Base-by-base conservation (phyloP, 202 grass and related monocot genomes). In the Panicum hallii region DNA sequence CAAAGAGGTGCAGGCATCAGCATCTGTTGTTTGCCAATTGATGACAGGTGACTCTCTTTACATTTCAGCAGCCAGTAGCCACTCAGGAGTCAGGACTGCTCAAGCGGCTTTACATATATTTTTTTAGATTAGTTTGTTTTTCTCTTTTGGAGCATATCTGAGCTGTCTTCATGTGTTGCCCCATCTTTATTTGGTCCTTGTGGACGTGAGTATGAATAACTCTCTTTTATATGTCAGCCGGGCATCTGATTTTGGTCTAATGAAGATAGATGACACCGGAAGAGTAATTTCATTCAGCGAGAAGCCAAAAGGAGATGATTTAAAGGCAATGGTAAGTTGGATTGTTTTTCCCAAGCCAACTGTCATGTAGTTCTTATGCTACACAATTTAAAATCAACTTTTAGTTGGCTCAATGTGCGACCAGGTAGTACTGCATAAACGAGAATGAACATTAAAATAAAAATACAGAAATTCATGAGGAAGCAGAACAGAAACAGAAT, bases 231-330 rank as follows among this genome's bases (percentile, higher is more conserved):
- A 78, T 91, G 66, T 78, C 88, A 99, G 93, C 36, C 93, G 96
- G 40, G 96, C 96, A 36, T 99, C 96, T 70, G 96, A 99, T 92
- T 99, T 96, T 79, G 96, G 96, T 84, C 72, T 98, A 68, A 95
- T 98, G 93, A 98, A 98, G 84, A 95, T 92, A 86, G 90, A 98
- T 3, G 74, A 83, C 55, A 92, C 85, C 43, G 93, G 93, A 86
- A 89, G 86, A 92, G 86, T 98, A 19, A 58, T 95, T 56, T 95
- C 93, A 53, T 98, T 98, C 68, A 94, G 91, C 28, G 96, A 98
- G 84, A 95, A 98, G 57, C 93, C 96, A 52, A 98, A 87, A 85
- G 96, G 96, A 80, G 74, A 83, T 87, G 91, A 94, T 19, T 86
- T 98, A 13, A 98, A 98, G 50, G 88, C 89, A 40, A 95, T 95